Evolutionary conservation across 306 rosid species (phyloP).

Genomic region (Vicia faba): DNA sequence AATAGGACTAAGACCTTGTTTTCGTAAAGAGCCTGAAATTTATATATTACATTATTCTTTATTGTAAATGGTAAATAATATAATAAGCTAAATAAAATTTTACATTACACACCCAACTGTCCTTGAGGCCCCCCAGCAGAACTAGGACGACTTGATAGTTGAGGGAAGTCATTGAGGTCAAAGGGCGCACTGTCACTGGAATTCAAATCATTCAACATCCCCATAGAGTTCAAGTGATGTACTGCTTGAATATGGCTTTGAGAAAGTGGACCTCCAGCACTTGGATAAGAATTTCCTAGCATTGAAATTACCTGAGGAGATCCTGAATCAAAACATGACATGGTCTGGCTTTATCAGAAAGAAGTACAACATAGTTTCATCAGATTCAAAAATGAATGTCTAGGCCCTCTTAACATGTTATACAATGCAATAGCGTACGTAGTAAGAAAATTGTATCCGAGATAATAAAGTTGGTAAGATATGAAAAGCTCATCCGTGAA

Average conservation of each 20-base stretch:
- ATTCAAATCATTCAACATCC: slow-evolving; percentile 93
- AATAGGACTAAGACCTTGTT: slow-evolving; percentile 95
- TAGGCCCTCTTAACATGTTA: too few relatives aligned
- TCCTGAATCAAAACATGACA: slow-evolving; percentile 58
- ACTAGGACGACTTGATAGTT: slow-evolving; percentile 85
- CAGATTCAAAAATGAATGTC: neutral
- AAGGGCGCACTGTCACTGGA: slow-evolving; percentile 80
- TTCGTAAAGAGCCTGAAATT: slow-evolving; percentile 86
- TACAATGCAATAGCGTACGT: too few relatives aligned
- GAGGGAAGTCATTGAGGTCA: slow-evolving; percentile 95
- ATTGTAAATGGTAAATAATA: slow-evolving; percentile 25
- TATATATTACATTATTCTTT: slow-evolving; percentile 32
- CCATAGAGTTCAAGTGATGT: slow-evolving; percentile 82
- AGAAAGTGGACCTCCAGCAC: slow-evolving; percentile 86
- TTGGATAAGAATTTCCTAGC: slow-evolving; percentile 90
- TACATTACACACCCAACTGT: slow-evolving; percentile 67
- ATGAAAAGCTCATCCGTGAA: too few relatives aligned
- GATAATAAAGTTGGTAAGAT: too few relatives aligned
- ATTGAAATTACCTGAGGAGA: slow-evolving; percentile 91
- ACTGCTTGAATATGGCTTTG: slow-evolving; percentile 87
- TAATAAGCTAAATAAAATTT: slow-evolving; percentile 15
- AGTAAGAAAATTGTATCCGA: too few relatives aligned
- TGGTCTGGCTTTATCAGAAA: slow-evolving; percentile 1
- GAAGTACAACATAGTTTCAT: slow-evolving; percentile 3
- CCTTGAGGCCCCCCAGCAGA: slow-evolving; percentile 99